A percentile compares a stretch with the other conserved stretches of the same genome.
Conservation (phyloP, 2,329 filamentous ascomycete genomes). For the Fusarium pseudonygamai region DNA sequence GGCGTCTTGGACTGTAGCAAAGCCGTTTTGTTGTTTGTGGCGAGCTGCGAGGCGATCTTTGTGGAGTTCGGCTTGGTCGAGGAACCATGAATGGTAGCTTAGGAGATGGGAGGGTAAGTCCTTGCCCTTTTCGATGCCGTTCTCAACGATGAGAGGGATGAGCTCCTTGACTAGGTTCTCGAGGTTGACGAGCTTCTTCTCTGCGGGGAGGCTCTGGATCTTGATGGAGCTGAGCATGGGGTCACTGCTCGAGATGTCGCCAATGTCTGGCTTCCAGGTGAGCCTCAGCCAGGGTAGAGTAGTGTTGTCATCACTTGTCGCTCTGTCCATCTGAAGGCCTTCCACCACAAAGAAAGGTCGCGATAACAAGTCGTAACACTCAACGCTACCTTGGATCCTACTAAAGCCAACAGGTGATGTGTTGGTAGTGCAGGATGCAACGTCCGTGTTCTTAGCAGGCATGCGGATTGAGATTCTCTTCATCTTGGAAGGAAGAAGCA, state of each 20-base stretch:
- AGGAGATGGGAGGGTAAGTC: constrained; percentile 26
- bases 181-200: constrained; percentile 37
- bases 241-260: constrained; percentile 35
- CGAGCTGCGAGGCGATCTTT: constrained; percentile 12
- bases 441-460: constrained; percentile 30
- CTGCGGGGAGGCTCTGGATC: constrained; percentile 37
- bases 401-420: constrained; percentile 36
- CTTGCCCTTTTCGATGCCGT: constrained; percentile 25
- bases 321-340: constrained; percentile 38
- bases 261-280: constrained; percentile 36
- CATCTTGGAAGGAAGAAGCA: constrained; percentile 34
- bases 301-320: constrained; percentile 28
- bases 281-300: constrained; percentile 38
- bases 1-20: neutral
- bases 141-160: constrained; percentile 32
- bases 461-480: constrained; percentile 38
- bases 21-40: constrained; percentile 17
- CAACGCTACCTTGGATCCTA: constrained; percentile 30
- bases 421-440: constrained; percentile 28
- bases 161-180: constrained; percentile 37
- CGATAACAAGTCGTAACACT: constrained; percentile 31
- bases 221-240: constrained; percentile 33
- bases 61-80: constrained; percentile 29
- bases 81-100: constrained; percentile 28
- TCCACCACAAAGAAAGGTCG: constrained; percentile 36